Evolutionary conservation across 164 flowering plant genomes (phyloP).

Genomic region (Brasenia schreberi): DNA sequence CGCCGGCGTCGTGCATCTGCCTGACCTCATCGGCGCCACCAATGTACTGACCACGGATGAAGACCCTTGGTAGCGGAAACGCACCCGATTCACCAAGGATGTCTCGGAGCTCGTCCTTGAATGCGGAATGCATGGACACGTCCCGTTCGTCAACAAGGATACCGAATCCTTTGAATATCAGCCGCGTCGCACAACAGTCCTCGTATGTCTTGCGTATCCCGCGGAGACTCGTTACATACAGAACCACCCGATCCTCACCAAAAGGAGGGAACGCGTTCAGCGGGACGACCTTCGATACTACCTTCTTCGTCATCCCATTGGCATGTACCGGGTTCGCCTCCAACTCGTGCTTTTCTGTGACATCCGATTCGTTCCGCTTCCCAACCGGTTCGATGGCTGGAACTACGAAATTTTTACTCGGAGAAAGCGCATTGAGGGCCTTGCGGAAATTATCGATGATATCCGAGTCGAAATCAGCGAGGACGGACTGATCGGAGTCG

Average conservation of each 20-base stretch:
- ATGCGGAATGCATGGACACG: constrained; percentile 80
- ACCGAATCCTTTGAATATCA: constrained; percentile 48
- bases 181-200: constrained; percentile 60
- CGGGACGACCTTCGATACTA: neutral
- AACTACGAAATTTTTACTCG: constrained; percentile 3
- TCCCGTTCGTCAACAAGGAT: constrained; percentile 75
- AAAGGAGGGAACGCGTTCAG: constrained; percentile 10
- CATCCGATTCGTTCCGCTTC: neutral
- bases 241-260: constrained; percentile 38
- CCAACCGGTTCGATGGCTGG: neutral
- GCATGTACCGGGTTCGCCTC: neutral
- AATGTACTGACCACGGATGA: constrained; percentile 44
- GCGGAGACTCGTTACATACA: constrained; percentile 79
- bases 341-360: neutral
- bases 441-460: constrained; percentile 41
- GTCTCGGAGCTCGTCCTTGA: constrained; percentile 63
- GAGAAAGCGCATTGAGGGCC: constrained; percentile 34
- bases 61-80: constrained; percentile 54
- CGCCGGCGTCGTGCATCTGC: constrained; percentile 62
- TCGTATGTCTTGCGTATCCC: constrained; percentile 91
- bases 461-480: constrained; percentile 50
- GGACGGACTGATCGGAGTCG: constrained; percentile 7
- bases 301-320: constrained; percentile 2
- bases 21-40: constrained; percentile 75
- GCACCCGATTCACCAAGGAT: constrained; percentile 29